These are phyloP conservation scores for Vaccinium corymbosum DNA, from an alignment of 148 eudicot genomes.

Conservation along the genomic window DNA sequence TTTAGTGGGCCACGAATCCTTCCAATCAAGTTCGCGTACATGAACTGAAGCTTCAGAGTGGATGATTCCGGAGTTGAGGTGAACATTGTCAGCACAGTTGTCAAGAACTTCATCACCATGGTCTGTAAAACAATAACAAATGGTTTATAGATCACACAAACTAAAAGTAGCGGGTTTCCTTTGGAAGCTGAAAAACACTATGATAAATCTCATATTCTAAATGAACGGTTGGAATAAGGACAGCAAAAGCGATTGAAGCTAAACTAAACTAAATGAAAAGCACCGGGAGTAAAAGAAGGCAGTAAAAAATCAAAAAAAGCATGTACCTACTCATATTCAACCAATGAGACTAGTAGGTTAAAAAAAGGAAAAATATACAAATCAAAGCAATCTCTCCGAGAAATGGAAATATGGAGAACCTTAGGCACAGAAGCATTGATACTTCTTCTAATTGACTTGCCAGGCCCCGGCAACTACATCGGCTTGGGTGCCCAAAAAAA, in stretches of 20 bases:
- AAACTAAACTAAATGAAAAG: background rate
- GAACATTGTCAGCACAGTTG: conserved; percentile 70
- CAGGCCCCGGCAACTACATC: background rate
- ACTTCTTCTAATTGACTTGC: background rate
- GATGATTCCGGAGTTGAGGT: conserved; percentile 51
- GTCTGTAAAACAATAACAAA: conserved; percentile 40
- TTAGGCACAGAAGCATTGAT: background rate
- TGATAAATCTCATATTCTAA: background rate
- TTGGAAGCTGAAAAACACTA: background rate
- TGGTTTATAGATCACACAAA: background rate
- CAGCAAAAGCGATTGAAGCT: background rate
- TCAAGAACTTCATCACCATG: conserved; percentile 63
- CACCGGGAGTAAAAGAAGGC: background rate
- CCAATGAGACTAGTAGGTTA: too few relatives aligned
- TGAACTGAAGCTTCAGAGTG: conserved; percentile 47
- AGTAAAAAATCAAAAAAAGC: background rate
- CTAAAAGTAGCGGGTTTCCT: background rate
- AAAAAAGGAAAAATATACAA: too few relatives aligned
- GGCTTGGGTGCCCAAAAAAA: background rate
- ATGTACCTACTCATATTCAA: too few relatives aligned
- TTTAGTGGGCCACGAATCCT: conserved; percentile 66
- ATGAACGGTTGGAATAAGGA: background rate
- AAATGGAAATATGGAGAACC: background rate
- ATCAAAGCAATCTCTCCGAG: background rate
- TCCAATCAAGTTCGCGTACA: conserved; percentile 98